These are phyloP conservation scores for Rhynchospora pubera DNA, from an alignment of 176 grass and related monocot genomes.

Conservation along the genomic window DNA sequence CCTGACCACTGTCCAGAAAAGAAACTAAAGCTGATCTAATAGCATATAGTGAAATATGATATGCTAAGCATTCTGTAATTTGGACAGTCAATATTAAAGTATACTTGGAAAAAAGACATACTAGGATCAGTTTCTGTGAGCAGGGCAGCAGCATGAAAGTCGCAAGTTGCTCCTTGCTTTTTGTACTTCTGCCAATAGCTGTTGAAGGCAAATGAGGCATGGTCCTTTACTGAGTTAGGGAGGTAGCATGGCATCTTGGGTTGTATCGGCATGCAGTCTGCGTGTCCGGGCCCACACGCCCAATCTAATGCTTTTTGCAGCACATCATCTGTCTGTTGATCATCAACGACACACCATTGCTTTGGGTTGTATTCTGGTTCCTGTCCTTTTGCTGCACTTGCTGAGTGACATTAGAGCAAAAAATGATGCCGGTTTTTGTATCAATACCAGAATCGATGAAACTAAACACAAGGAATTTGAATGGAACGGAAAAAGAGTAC, in stretches of 20 bases:
- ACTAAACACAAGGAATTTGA: background rate
- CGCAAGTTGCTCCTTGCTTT: slow-evolving; percentile 55
- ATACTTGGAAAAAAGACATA: slow-evolving; percentile 25
- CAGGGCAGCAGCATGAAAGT: slow-evolving; percentile 49
- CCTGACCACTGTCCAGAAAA: background rate
- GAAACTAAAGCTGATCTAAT: background rate
- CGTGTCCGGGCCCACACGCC: slow-evolving; percentile 37
- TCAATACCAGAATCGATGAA: background rate
- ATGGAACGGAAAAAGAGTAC: background rate
- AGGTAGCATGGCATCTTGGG: slow-evolving; percentile 51
- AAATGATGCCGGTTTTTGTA: background rate
- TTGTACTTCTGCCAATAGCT: slow-evolving; percentile 71
- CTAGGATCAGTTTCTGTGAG: slow-evolving; percentile 47
- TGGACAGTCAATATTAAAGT: background rate
- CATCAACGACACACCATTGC: slow-evolving; percentile 56
- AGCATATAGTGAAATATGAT: background rate
- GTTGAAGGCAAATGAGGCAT: slow-evolving; percentile 50
- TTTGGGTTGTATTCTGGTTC: slow-evolving; percentile 10
- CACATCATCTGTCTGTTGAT: slow-evolving; percentile 45
- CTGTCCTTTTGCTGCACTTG: background rate
- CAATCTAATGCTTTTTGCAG: slow-evolving; percentile 39
- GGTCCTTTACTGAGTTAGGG: slow-evolving; percentile 43
- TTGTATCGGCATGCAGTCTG: slow-evolving; percentile 45
- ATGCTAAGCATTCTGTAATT: background rate
- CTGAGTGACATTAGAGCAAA: background rate